A percentile compares a stretch with the other conserved stretches of the same genome.
These are phyloP conservation scores for Xylariaceae sp. DNA, from an alignment of 2,329 filamentous ascomycete genomes.

Conservation along the genomic window DNA sequence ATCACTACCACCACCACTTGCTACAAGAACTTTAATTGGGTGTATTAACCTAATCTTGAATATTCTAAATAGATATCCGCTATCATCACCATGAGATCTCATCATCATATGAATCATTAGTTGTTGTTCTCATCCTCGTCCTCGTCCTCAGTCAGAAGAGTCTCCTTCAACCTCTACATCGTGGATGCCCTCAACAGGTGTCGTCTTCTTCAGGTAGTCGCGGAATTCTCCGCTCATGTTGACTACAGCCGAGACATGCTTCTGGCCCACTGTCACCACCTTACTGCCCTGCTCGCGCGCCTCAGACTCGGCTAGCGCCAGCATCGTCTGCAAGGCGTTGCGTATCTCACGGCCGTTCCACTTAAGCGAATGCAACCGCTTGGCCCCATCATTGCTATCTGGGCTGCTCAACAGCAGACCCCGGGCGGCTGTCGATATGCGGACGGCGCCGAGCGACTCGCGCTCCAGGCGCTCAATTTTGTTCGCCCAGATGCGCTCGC, in stretches of 20 bases:
- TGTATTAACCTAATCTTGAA: too few relatives aligned
- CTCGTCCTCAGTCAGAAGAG: conserved; percentile 3
- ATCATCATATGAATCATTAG: too few relatives aligned
- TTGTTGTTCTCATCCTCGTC: too few relatives aligned
- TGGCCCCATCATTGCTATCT: conserved; percentile 34
- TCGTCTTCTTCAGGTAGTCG: conserved; percentile 39
- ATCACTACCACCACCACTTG: too few relatives aligned
- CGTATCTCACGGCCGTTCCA: conserved; percentile 47
- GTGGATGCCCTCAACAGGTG: conserved; percentile 17
- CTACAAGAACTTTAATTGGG: too few relatives aligned
- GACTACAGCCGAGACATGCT: conserved; percentile 44
- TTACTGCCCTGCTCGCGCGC: conserved; percentile 40
- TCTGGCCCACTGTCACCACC: conserved; percentile 42
- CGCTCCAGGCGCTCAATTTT: conserved; percentile 53
- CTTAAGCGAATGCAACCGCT: conserved; percentile 42
- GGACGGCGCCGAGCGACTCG: conserved; percentile 48
- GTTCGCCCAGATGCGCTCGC: conserved; percentile 53
- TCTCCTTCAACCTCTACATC: conserved; percentile 19
- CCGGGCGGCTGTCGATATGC: conserved; percentile 47
- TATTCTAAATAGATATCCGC: too few relatives aligned
- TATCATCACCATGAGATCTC: too few relatives aligned
- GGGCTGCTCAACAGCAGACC: conserved; percentile 47
- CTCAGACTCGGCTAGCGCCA: conserved; percentile 40
- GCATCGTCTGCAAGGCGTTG: conserved; percentile 43
- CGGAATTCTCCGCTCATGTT: conserved; percentile 49